Evolutionary conservation across 2,329 filamentous ascomycete genomes (phyloP), one percentile per base, ranked within the genome.

Genomic region (Decorospora gaudefroyi): DNA sequence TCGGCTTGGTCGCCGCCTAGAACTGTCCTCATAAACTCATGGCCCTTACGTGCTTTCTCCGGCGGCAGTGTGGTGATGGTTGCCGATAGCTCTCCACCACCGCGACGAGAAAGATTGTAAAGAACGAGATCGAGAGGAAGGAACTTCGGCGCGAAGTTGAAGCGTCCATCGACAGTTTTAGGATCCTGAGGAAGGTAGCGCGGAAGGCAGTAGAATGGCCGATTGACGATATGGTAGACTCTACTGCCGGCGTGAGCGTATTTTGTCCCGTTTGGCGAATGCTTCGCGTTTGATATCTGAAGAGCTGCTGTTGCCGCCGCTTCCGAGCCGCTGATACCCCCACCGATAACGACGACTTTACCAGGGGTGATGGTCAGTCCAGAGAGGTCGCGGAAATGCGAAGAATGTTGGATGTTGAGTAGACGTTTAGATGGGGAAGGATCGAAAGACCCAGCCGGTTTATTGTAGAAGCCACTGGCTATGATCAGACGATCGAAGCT

Each of bases 261-360:
- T 21, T 67, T 60, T 2, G 36, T 37, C 8, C 50, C 51, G 4
- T 54, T 57, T 0, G 83, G 79, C 0, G 80, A 78, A 62, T 86
- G 74, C 9, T 70, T 68, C 2, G 79, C 78, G 4, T 83, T 83
- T 0, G 88, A 91, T 1, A 92, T 68, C 50, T 90, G 83, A 4
- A 82, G 76, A 8, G 87, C 87, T 35, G 91, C 80, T 2, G 84
- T 83, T 7, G 82, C 84, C 0, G 88, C 85, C 34, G 86, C 85
- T 72, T 95, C 89, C 4, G 87, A 81, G 0, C 88, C 88, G 2
- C 88, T 92, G 79, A 93, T 90, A 58, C 90, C 87, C 0, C 88
- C 88, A 0, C 89, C 89, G 1, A 90, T 81, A 0, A 95, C 76
- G 1, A 90, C 75, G 11, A 93, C 82, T 59, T 84, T 88, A 12